Evolutionary conservation across 2,329 filamentous ascomycete species (phyloP).

Genomic region (Elsinoe perseae): DNA sequence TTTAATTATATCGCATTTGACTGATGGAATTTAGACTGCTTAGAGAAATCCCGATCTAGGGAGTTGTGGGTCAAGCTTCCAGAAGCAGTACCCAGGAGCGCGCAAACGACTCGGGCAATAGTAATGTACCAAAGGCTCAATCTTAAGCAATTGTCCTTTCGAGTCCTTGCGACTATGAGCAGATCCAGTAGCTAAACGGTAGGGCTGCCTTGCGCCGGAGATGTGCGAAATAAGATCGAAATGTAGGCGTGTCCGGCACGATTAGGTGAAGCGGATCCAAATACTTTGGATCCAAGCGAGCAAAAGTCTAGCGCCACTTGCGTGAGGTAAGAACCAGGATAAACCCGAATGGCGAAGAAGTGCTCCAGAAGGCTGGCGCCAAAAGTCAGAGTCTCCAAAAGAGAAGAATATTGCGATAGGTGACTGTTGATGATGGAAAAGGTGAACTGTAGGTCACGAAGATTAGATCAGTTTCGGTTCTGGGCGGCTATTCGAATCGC

Average conservation of each 20-base stretch:
- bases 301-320: slow-evolving; percentile 7
- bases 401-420: not conserved
- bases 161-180: not conserved
- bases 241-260: slow-evolving; percentile 7
- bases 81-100: not conserved
- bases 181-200: not conserved
- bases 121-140: not conserved
- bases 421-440: not conserved
- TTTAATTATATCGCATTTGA: slow-evolving; percentile 5
- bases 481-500: slow-evolving; percentile 2
- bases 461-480: slow-evolving; percentile 9
- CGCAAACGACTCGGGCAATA: not conserved
- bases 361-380: not conserved
- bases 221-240: not conserved
- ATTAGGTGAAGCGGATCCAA: not conserved
- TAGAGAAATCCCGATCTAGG: no score
- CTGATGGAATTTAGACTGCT: no score
- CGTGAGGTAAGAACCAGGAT: not conserved
- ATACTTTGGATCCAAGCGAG: not conserved
- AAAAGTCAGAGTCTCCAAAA: not conserved
- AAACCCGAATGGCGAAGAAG: not conserved
- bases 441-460: not conserved
- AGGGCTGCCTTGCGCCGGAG: not conserved
- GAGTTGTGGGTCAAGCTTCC: not conserved
- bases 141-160: not conserved